Conservation (phyloP, 805 yeast genomes). For the Myxozyma vanderwaltii region DNA sequence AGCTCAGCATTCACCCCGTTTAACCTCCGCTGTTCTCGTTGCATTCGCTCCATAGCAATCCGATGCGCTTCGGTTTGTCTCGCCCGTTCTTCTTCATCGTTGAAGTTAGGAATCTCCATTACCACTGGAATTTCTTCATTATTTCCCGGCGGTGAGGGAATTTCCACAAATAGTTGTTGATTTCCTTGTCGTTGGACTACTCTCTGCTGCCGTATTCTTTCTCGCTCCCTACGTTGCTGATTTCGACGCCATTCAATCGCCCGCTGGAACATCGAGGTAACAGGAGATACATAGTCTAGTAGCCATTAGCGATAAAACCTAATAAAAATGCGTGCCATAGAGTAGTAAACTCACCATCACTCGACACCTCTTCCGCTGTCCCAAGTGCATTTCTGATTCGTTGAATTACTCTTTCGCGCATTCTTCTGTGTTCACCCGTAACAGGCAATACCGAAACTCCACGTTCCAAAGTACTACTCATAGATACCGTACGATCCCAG, state of each 20-base stretch:
- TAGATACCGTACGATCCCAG: neutral
- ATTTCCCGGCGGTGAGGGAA: neutral
- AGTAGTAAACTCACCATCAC: slow-evolving; percentile 15
- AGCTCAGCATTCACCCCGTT: too few species aligned
- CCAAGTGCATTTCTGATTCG: slow-evolving; percentile 18
- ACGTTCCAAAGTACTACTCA: neutral
- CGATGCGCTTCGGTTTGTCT: neutral
- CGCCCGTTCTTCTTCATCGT: neutral
- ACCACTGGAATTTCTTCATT: neutral
- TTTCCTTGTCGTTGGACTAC: neutral
- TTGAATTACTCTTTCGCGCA: slow-evolving; percentile 3
- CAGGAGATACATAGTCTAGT: slow-evolving; percentile 21
- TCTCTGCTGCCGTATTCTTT: neutral
- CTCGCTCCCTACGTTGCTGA: slow-evolving; percentile 8
- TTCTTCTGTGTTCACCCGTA: too few species aligned
- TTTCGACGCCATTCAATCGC: slow-evolving; percentile 19
- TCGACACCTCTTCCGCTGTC: slow-evolving; percentile 18
- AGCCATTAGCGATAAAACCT: neutral
- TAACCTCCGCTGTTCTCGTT: neutral
- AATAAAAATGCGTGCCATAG: neutral
- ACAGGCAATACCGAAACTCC: too few species aligned
- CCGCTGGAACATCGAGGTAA: slow-evolving; percentile 26
- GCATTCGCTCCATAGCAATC: neutral
- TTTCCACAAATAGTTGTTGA: neutral
- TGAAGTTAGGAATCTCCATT: neutral